Evolutionary conservation across 345 rosid species (phyloP), one percentile per base, ranked within the genome.

Genomic region (Aegle marmelos): DNA sequence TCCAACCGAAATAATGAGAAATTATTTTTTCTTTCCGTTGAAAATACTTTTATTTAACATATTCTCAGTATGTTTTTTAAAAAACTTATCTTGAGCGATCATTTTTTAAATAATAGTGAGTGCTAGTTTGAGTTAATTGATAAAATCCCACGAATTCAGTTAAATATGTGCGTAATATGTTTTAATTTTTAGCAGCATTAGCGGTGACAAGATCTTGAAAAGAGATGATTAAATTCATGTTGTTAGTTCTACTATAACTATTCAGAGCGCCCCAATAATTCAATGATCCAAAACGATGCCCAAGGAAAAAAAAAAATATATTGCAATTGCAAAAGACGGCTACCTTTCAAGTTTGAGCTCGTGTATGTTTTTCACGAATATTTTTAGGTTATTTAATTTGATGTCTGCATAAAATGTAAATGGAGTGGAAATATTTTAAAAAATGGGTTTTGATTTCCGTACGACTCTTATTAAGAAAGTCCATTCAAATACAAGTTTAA

Each of bases 31-130:
- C 4, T 41, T 41, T 41, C 11, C 0, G 48, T 41, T 41, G 16
- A 45, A 45, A 45, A 45, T 45, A 17, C 57, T 53, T 53, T 53
- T 1, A 53, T 53, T 53, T 4, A 17, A 53, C 17, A 17, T 5
- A 53, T 5, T 17, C 7, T 53, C 4, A 17, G 0, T 4, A 53
- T 16, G 14, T 48, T 14, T 53, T 4, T 39, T 39, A 0, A 7
- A 0, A 41, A 41, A 41, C 0, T 10, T 10, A 10, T 0, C 11
- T 45, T 3, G 8, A 45, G 50, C 4, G 0, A 11, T 11, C 0
- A 0, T 11, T 11, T 45, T 39, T 41, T n/a, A 2, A 45, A 45
- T 11, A 11, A 11, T 45, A 0, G 17, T 11, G 50, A 45, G 16
- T 45, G 50, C 5, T 45, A 14, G 50, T 56, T 56, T 56, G 21